Conservation (phyloP, 768 basidiomycete genomes). For the Russula earlei region DNA sequence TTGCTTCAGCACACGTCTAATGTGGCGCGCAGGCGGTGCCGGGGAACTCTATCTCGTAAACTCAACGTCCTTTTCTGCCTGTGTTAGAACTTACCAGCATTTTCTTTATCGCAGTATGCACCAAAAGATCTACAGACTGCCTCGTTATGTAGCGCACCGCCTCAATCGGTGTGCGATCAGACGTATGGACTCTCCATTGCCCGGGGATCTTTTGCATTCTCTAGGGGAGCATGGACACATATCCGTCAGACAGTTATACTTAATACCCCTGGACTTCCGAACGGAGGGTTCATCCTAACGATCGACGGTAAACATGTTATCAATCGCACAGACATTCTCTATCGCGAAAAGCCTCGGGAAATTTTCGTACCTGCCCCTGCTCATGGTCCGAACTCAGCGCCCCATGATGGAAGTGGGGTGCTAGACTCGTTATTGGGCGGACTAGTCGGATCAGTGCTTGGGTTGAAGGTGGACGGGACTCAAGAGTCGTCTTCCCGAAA, state of each 20-base stretch:
- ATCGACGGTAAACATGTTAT: conserved; percentile 54
- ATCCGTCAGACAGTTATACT: conserved; percentile 59
- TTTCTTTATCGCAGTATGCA: conserved; percentile 45
- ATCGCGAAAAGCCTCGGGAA: conserved; percentile 31
- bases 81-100: background rate
- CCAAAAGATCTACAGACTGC: conserved; percentile 59
- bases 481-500: background rate
- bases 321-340: conserved; percentile 47
- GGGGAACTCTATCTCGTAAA: conserved; percentile 70
- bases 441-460: background rate
- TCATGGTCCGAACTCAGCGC: background rate
- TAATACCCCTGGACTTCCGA: conserved; percentile 63
- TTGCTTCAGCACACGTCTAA: conserved; percentile 79
- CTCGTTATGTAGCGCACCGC: conserved; percentile 46
- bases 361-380: conserved; percentile 21
- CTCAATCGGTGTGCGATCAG: conserved; percentile 51
- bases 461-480: background rate
- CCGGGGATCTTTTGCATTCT: conserved; percentile 59
- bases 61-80: background rate
- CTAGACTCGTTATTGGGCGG: background rate
- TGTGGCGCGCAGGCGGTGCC: conserved; percentile 62
- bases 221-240: conserved; percentile 58
- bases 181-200: conserved; percentile 68
- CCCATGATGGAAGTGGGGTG: background rate
- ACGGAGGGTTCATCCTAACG: conserved; percentile 55